Conservation (phyloP, 164 flowering plant species). For the Platanus orientalis region DNA sequence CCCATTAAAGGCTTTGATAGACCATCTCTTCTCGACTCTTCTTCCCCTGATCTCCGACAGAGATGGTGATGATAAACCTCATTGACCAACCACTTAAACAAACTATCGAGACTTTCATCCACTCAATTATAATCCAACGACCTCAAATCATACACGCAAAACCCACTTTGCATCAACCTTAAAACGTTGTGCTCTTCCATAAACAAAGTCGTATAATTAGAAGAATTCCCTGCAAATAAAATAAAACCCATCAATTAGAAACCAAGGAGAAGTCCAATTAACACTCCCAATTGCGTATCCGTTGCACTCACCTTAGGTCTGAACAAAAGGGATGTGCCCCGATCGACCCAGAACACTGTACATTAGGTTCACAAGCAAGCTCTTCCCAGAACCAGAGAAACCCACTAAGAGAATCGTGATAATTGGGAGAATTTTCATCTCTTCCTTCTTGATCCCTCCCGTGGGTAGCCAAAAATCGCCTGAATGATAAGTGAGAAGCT, state of each 20-base stretch:
- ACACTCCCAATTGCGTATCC: background rate
- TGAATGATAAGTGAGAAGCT: conserved; percentile 48
- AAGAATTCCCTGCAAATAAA: conserved; percentile 25
- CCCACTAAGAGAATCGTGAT: conserved; percentile 59
- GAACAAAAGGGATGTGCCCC: conserved; percentile 71
- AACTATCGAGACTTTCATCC: conserved; percentile 35
- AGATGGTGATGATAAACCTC: conserved; percentile 68
- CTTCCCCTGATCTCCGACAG: conserved; percentile 48
- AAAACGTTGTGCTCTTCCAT: conserved; percentile 83
- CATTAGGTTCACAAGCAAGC: conserved; percentile 69
- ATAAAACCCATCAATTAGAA: background rate
- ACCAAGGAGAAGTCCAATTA: background rate
- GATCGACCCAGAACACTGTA: conserved; percentile 73
- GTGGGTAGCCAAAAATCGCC: conserved; percentile 74
- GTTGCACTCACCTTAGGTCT: conserved; percentile 45
- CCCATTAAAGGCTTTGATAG: conserved; percentile 15
- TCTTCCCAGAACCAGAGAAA: conserved; percentile 64
- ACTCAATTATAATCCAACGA: conserved; percentile 40
- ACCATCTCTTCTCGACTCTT: conserved; percentile 5
- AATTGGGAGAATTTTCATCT: conserved; percentile 51
- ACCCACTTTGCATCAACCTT: conserved; percentile 61
- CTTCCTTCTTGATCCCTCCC: conserved; percentile 67
- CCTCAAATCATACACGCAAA: conserved; percentile 70
- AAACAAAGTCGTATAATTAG: conserved; percentile 37
- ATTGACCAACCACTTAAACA: conserved; percentile 48